Conservation (phyloP, 2,329 filamentous ascomycete genomes). For the Aspergillus ruber region DNA sequence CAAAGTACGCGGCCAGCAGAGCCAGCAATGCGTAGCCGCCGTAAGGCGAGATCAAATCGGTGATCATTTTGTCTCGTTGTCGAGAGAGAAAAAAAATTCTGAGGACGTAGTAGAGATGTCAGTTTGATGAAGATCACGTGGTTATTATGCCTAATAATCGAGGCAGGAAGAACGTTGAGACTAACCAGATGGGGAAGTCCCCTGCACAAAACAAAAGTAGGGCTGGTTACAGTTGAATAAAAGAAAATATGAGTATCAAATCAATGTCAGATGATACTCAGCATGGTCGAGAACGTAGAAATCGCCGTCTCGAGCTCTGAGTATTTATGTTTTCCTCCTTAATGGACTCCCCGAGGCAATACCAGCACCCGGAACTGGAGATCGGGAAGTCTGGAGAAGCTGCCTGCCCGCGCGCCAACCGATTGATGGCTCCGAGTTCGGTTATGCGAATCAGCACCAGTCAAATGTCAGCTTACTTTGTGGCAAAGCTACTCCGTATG, state of each 20-base stretch:
- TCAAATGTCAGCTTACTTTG: not conserved
- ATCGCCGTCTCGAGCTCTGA: no score
- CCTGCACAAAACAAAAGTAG: no score
- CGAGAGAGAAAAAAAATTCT: not conserved
- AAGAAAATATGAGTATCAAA: no score
- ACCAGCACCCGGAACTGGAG: constrained; percentile 10
- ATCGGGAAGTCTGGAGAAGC: constrained; percentile 17
- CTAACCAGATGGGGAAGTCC: no score
- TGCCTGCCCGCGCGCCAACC: constrained; percentile 7
- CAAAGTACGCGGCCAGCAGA: constrained; percentile 48
- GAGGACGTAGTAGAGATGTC: not conserved
- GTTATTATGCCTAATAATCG: not conserved
- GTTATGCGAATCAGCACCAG: not conserved
- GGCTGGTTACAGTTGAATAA: no score
- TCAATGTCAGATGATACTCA: no score
- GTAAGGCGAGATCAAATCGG: constrained; percentile 20
- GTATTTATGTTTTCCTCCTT: not conserved
- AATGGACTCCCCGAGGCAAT: constrained; percentile 19
- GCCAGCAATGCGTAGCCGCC: constrained; percentile 41
- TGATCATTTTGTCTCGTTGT: constrained; percentile 17
- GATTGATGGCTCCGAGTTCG: constrained; percentile 10
- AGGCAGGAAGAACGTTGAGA: not conserved
- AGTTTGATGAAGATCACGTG: not conserved
- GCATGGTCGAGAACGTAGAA: no score
- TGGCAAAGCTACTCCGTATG: not conserved